phyloP scores from a whole-genome alignment of 305 asterid species.

The Solanum hybrid region DNA sequence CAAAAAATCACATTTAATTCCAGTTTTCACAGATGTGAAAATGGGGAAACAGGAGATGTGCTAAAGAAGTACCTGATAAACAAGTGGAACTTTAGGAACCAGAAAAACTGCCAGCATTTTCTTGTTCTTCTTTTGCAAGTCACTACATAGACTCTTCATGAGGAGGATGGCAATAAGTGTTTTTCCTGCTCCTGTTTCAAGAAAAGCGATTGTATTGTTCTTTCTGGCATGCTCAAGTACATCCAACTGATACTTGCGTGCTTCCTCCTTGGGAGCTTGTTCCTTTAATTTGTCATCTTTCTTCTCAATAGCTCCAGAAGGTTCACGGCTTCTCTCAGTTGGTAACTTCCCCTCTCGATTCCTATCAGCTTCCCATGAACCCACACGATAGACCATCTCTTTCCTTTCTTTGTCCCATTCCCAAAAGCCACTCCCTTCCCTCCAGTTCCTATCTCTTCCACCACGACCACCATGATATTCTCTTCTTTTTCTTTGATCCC shows the following conservation, averaged over 20 bases:
- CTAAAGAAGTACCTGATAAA: constrained; percentile 66
- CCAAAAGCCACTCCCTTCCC: constrained; percentile 82
- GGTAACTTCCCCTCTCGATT: constrained; percentile 43
- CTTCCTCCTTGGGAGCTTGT: constrained; percentile 78
- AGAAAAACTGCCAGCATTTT: constrained; percentile 89
- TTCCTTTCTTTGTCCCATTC: constrained; percentile 78
- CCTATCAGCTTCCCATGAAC: constrained; percentile 69
- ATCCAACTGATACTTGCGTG: constrained; percentile 94
- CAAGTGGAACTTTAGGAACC: constrained; percentile 98
- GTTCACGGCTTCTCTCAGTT: constrained; percentile 28
- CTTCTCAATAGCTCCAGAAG: constrained; percentile 30
- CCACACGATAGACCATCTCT: constrained; percentile 68
- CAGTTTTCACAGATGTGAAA: not conserved
- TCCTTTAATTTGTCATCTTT: constrained; percentile 40
- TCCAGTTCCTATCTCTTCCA: constrained; percentile 53
- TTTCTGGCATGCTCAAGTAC: constrained; percentile 93
- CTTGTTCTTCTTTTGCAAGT: constrained; percentile 58
- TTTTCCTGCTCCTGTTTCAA: constrained; percentile 98
- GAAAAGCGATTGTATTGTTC: constrained; percentile 89
- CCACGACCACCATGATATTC: constrained; percentile 42
- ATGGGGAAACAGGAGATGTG: not conserved
- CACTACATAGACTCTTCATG: constrained; percentile 65
- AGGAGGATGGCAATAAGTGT: constrained; percentile 92
- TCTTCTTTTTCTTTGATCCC: constrained; percentile 56
- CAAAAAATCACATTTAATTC: not conserved